phyloP scores from a whole-genome alignment of 371 early-diverging fungal species.

The Gilbertella persicaria region DNA sequence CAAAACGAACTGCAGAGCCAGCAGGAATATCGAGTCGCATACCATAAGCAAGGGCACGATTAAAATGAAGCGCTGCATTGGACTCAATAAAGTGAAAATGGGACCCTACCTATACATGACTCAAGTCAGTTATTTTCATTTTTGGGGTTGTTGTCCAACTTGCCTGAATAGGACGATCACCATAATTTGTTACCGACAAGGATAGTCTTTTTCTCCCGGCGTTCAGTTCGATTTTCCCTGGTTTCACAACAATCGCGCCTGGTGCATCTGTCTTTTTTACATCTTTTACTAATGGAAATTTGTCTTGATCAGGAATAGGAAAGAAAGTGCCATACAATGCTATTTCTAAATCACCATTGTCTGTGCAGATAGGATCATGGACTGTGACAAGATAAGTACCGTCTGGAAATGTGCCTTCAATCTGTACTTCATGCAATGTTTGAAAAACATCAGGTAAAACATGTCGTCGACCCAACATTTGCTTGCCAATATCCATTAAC shows the following conservation, averaged over 20 bases:
- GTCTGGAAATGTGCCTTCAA: slow-evolving; percentile 89
- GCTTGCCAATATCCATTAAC: slow-evolving; percentile 85
- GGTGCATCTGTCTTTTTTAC: slow-evolving; percentile 46
- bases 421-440: slow-evolving; percentile 79
- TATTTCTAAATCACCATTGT: slow-evolving; percentile 76
- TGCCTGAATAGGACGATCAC: slow-evolving; percentile 87
- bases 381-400: slow-evolving; percentile 92
- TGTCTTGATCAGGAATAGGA: slow-evolving; percentile 68
- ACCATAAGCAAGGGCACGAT: slow-evolving; percentile 82
- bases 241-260: slow-evolving; percentile 66
- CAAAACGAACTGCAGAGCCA: slow-evolving; percentile 75
- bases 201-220: slow-evolving; percentile 64
- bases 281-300: slow-evolving; percentile 52
- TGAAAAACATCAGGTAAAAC: slow-evolving; percentile 74
- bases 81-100: slow-evolving; percentile 94
- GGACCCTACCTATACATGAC: slow-evolving; percentile 66
- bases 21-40: slow-evolving; percentile 89
- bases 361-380: slow-evolving; percentile 82
- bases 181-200: slow-evolving; percentile 83
- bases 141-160: background rate
- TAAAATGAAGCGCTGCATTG: slow-evolving; percentile 78
- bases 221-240: slow-evolving; percentile 71
- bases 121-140: background rate
- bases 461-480: slow-evolving; percentile 84
- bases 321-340: slow-evolving; percentile 87